Evolutionary conservation across 345 rosid genomes (phyloP).

Genomic region (Pistacia vera): DNA sequence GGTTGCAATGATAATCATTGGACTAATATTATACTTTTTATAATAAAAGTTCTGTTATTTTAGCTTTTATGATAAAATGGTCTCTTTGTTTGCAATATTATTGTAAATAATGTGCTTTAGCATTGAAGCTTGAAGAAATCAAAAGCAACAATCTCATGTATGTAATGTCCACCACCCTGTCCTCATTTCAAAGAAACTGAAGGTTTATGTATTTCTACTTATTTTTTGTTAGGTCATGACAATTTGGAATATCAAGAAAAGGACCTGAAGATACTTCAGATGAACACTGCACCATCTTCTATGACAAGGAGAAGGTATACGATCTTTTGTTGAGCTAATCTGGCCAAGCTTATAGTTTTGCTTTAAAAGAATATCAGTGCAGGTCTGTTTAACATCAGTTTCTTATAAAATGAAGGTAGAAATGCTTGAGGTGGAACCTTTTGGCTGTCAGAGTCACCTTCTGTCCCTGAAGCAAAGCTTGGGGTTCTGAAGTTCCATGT

Average conservation of each 20-base stretch:
- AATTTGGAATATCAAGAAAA: slow-evolving; percentile 89
- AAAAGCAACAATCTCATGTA: neutral
- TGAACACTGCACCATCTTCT: slow-evolving; percentile 89
- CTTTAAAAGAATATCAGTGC: slow-evolving; percentile 3
- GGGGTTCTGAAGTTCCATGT: slow-evolving; percentile 91
- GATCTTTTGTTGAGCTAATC: slow-evolving; percentile 12
- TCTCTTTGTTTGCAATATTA: neutral
- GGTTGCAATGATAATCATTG: neutral
- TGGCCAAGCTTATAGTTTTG: neutral
- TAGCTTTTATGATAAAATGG: neutral
- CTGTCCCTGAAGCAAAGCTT: slow-evolving; percentile 93
- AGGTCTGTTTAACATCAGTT: slow-evolving; percentile 8
- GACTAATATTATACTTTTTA: neutral
- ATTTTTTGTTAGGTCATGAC: slow-evolving; percentile 61
- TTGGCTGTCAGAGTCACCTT: slow-evolving; percentile 98
- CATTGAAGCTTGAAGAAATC: neutral
- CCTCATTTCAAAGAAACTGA: neutral
- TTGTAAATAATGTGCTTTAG: neutral
- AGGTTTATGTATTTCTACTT: neutral
- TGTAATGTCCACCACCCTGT: neutral
- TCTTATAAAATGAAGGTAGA: slow-evolving; percentile 72
- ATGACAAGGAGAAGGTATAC: slow-evolving; percentile 81
- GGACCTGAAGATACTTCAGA: slow-evolving; percentile 76
- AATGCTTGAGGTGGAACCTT: slow-evolving; percentile 93
- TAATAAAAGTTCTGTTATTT: neutral